phyloP scores from a whole-genome alignment of 768 basidiomycete species.

The Tylopilus intermedius region DNA sequence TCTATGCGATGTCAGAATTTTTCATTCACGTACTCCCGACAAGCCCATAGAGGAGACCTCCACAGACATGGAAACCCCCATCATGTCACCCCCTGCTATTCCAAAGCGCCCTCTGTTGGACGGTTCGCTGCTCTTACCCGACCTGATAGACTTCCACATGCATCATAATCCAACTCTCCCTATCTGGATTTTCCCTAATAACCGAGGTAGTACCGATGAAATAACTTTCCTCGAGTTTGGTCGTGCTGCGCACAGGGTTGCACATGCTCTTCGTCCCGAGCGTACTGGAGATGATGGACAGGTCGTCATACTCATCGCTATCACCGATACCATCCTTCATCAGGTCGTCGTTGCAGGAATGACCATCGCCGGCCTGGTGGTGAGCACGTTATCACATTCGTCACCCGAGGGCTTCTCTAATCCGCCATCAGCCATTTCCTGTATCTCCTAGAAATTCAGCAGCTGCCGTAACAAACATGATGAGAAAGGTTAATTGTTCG shows the following conservation, averaged over 20 bases:
- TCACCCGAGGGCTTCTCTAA: background rate
- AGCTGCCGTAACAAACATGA: slow-evolving; percentile 17
- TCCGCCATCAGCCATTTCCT: slow-evolving; percentile 14
- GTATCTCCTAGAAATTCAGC: slow-evolving; percentile 21
- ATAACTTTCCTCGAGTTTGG: slow-evolving; percentile 6
- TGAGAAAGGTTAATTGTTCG: slow-evolving; percentile 16
- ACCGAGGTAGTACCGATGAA: background rate
- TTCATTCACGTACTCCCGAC: background rate
- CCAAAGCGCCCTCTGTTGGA: background rate
- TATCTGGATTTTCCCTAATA: background rate
- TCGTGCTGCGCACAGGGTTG: background rate
- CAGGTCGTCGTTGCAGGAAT: background rate
- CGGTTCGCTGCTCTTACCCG: background rate
- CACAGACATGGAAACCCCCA: background rate
- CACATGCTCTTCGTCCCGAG: background rate
- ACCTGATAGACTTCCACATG: background rate
- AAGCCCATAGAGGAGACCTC: background rate
- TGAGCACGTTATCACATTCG: background rate
- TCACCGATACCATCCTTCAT: background rate
- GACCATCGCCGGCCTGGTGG: background rate
- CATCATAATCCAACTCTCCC: slow-evolving; percentile 1
- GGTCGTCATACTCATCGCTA: slow-evolving; percentile 1
- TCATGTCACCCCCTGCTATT: background rate
- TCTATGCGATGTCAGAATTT: background rate
- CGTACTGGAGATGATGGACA: background rate